Conservation (phyloP, 225 moss, liverwort and hornwort genomes). For the Bryum argenteum region DNA sequence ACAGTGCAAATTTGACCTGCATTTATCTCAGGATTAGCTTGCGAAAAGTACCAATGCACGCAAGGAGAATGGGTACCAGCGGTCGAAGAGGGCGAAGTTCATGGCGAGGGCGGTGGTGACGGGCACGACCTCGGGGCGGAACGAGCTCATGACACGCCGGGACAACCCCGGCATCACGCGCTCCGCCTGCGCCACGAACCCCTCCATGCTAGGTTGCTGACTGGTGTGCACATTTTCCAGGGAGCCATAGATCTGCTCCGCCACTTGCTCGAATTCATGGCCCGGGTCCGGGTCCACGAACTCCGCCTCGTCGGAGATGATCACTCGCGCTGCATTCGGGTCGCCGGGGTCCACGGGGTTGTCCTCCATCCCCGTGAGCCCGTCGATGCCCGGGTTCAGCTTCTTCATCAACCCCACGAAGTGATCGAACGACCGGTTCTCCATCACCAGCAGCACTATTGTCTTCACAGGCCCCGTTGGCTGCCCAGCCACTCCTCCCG, state of each 20-base stretch:
- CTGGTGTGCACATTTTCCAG: not conserved
- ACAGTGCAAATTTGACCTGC: too few species aligned
- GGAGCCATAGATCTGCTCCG: conserved; percentile 71
- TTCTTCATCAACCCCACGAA: conserved; percentile 87
- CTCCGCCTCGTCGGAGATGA: conserved; percentile 62
- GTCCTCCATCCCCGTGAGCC: conserved; percentile 78
- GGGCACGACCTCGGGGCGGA: conserved; percentile 73
- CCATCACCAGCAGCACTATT: conserved; percentile 90
- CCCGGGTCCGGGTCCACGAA: conserved; percentile 97
- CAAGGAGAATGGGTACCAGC: conserved; percentile 39
- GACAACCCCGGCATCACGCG: conserved; percentile 54
- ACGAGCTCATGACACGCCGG: conserved; percentile 79
- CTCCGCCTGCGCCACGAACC: conserved; percentile 77
- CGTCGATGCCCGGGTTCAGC: conserved; percentile 74
- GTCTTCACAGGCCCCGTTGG: conserved; percentile 78
- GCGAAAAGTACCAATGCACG: too few species aligned
- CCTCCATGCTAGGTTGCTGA: conserved; percentile 72
- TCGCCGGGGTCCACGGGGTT: conserved; percentile 44
- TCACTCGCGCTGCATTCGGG: conserved; percentile 45
- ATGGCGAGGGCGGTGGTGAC: conserved; percentile 73
- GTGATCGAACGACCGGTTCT: conserved; percentile 97
- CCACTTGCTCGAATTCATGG: conserved; percentile 75
- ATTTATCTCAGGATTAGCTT: too few species aligned
- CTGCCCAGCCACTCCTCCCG: not conserved
- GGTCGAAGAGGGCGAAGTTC: conserved; percentile 77